phyloP scores from a whole-genome alignment of 345 rosid species.

The Atalantia buxifolia region DNA sequence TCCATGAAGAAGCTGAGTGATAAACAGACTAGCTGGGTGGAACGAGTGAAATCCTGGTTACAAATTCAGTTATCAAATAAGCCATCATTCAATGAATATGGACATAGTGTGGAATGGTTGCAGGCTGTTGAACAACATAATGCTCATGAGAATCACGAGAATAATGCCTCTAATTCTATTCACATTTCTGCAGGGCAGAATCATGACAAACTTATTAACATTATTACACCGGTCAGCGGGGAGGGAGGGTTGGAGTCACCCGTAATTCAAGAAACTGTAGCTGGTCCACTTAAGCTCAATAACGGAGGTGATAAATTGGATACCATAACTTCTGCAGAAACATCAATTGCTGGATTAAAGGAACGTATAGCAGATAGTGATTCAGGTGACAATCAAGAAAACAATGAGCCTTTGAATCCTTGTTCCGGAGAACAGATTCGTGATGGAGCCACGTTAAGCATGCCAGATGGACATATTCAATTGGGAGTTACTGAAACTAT shows the following conservation, averaged over 20 bases:
- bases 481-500: conserved; percentile 7
- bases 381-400: conserved; percentile 21
- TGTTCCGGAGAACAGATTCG: conserved; percentile 22
- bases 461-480: conserved; percentile 10
- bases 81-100: conserved; percentile 14
- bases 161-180: conserved; percentile 2
- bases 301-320: conserved; percentile 13
- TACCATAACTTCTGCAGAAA: conserved; percentile 12
- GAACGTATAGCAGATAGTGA: conserved; percentile 11
- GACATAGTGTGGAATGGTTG: conserved; percentile 10
- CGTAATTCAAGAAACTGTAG: conserved; percentile 10
- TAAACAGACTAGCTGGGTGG: conserved; percentile 41
- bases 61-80: conserved; percentile 27
- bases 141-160: conserved; percentile 1
- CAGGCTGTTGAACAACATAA: conserved; percentile 8
- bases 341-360: conserved; percentile 13
- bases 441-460: conserved; percentile 13
- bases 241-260: conserved; percentile 13
- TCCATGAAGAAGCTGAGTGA: conserved; percentile 41
- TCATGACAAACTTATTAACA: conserved; percentile 6
- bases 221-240: conserved; percentile 7
- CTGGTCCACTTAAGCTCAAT: conserved; percentile 5
- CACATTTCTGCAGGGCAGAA: conserved; percentile 2
- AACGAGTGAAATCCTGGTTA: conserved; percentile 51
- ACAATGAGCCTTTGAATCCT: conserved; percentile 14